Conservation (phyloP, 2,329 filamentous ascomycete species). For the Coniochaeta pulveracea region DNA sequence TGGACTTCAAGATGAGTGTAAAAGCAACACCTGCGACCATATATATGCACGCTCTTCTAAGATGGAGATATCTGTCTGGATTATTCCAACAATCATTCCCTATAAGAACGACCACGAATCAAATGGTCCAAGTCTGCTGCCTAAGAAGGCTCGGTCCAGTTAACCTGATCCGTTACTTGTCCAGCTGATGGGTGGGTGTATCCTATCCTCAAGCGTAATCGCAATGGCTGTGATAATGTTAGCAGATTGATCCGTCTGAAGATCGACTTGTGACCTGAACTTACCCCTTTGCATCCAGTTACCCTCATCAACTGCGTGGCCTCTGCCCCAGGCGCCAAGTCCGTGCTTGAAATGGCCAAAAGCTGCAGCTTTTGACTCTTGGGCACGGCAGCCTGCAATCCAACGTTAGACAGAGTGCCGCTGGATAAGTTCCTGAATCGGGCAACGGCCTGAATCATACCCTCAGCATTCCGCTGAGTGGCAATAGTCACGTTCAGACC, state of each 20-base stretch:
- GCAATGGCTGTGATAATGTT: slow-evolving; percentile 51
- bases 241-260: slow-evolving; percentile 8
- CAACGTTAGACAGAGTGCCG: slow-evolving; percentile 61
- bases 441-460: slow-evolving; percentile 69
- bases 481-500: slow-evolving; percentile 71
- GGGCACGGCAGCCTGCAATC: slow-evolving; percentile 86
- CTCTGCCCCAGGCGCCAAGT: slow-evolving; percentile 66
- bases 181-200: slow-evolving; percentile 62
- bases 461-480: slow-evolving; percentile 71
- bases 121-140: too few species aligned
- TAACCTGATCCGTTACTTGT: slow-evolving; percentile 80
- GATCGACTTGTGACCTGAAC: slow-evolving; percentile 35
- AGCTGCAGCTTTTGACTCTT: slow-evolving; percentile 93
- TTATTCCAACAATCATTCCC: too few species aligned
- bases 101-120: too few species aligned
- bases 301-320: slow-evolving; percentile 89
- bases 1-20: too few species aligned
- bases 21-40: too few species aligned
- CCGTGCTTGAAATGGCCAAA: slow-evolving; percentile 74
- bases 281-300: slow-evolving; percentile 75
- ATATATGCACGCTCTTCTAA: too few species aligned
- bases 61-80: too few species aligned
- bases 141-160: slow-evolving; percentile 87
- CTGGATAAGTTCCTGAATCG: slow-evolving; percentile 70
- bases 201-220: slow-evolving; percentile 74